Evolutionary conservation across 441 rosid genomes (phyloP), one percentile per base, ranked within the genome.

Genomic region (Populus hybrid): DNA sequence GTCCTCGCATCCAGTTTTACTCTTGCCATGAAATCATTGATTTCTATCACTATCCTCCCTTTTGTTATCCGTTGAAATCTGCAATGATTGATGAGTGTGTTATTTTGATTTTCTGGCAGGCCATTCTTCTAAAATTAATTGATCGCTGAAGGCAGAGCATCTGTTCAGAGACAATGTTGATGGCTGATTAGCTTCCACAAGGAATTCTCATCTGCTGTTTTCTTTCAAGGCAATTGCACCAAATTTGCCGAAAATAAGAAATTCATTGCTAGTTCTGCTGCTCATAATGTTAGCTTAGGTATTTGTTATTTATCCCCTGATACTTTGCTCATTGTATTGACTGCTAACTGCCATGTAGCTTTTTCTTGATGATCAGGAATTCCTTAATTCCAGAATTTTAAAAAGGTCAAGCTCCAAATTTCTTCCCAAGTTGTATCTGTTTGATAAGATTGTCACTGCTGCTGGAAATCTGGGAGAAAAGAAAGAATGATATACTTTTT

Each of bases 81-180:
- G 57, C 14, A 20, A 53, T 23, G 8, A 53, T 20, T 59, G 71
- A 78, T 8, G 20, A 18, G n/a, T 23, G 10, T 16, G 12, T 76
- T 11, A 24, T 68, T 77, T 63, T 79, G 26, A 66, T 80, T 75
- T 18, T 84, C 73, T 82, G 74, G 82, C 85, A 89, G 90, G 85
- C 70, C 66, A 78, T 86, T 82, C 90, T 89, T 81, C 85, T 72
- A 53, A 88, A 88, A 72, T 76, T 89, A 80, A 38, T 81, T 67
- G 83, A 87, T 61, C 86, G 70, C 50, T 84, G 59, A 77, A 77
- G 78, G 6, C n/a, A 8, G 32, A 71, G 38, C 20, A 23, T 64
- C 69, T 53, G 20, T 6, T 20, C 5, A 14, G 42, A 59, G 68
- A 42, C 67, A 46, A 53, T 64, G 5, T 69, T 34, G 12, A 74